phyloP scores from a whole-genome alignment of 768 basidiomycete species.

The Gyrodon lividus region DNA sequence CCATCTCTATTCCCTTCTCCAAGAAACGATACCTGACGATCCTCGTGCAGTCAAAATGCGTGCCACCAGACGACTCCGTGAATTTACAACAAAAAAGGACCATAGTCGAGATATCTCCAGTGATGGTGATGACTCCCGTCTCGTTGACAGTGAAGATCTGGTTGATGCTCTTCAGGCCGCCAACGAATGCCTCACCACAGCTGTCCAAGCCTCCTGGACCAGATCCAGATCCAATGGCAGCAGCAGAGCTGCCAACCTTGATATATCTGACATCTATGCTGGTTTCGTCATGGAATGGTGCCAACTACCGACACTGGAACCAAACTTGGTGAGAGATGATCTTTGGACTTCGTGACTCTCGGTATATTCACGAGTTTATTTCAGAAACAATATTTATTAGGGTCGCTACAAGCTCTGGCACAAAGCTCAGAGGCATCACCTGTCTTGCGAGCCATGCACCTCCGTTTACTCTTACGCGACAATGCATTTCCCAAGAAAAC shows the following conservation, averaged over 20 bases:
- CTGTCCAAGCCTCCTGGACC: slow-evolving; percentile 29
- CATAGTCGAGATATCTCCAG: slow-evolving; percentile 2
- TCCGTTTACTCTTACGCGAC: slow-evolving; percentile 33
- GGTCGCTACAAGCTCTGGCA: slow-evolving; percentile 40
- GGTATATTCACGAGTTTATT: background rate
- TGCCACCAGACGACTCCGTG: slow-evolving; percentile 37
- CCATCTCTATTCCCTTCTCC: slow-evolving; percentile 44
- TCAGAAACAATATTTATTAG: slow-evolving; percentile 57
- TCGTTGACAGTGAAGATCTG: slow-evolving; percentile 19
- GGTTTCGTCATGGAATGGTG: slow-evolving; percentile 52
- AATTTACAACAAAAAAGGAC: slow-evolving; percentile 27
- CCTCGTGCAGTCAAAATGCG: slow-evolving; percentile 38
- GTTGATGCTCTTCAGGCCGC: slow-evolving; percentile 31
- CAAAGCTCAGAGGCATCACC: slow-evolving; percentile 20
- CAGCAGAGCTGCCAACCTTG: slow-evolving; percentile 25
- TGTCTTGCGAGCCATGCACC: slow-evolving; percentile 35
- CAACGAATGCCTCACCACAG: slow-evolving; percentile 28
- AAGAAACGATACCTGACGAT: slow-evolving; percentile 35
- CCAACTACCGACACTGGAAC: slow-evolving; percentile 28
- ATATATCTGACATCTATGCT: slow-evolving; percentile 37
- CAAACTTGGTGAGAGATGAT: slow-evolving; percentile 29
- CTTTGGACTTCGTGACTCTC: background rate
- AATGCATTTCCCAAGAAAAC: slow-evolving; percentile 33
- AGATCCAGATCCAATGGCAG: slow-evolving; percentile 4
- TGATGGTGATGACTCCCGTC: slow-evolving; percentile 7